A percentile compares a stretch with the other conserved stretches of the same genome.
Conservation (phyloP, 805 yeast species). For the Metschnikowia vanudenii region DNA sequence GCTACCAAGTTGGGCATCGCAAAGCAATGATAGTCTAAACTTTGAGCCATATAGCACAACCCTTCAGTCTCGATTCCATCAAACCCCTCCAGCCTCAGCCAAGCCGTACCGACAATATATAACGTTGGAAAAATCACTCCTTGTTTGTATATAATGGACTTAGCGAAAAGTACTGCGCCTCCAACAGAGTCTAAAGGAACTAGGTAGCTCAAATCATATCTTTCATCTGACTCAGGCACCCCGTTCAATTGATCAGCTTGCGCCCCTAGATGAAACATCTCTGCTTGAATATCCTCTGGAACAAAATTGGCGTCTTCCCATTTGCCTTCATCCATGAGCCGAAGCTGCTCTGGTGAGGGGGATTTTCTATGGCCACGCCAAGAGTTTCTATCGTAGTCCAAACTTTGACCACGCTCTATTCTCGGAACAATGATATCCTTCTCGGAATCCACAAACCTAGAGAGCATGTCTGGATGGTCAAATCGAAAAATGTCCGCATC, state of each 20-base stretch:
- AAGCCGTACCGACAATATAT: constrained; percentile 46
- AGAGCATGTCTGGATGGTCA: constrained; percentile 24
- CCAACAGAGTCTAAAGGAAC: constrained; percentile 49
- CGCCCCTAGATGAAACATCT: constrained; percentile 30
- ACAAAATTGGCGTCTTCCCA: constrained; percentile 35
- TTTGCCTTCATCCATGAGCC: constrained; percentile 14
- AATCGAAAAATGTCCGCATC: constrained; percentile 37
- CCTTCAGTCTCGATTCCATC: constrained; percentile 59
- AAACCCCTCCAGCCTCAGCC: constrained; percentile 48
- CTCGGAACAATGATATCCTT: constrained; percentile 41
- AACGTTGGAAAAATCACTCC: constrained; percentile 48
- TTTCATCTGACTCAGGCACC: constrained; percentile 6
- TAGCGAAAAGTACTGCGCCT: constrained; percentile 48
- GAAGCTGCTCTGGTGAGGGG: constrained; percentile 23
- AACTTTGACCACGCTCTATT: constrained; percentile 23
- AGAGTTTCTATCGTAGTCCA: constrained; percentile 40
- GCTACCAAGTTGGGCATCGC: constrained; percentile 50
- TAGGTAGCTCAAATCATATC: constrained; percentile 11
- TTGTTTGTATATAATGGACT: constrained; percentile 42
- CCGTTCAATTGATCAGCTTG: constrained; percentile 16
- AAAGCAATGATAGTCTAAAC: constrained; percentile 47
- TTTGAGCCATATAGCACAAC: constrained; percentile 45
- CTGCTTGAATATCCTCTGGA: constrained; percentile 30
- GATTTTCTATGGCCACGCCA: constrained; percentile 40
- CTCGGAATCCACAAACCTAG: constrained; percentile 27